Conservation (phyloP, 768 basidiomycete species). For the Agrocybe chaxingu region DNA sequence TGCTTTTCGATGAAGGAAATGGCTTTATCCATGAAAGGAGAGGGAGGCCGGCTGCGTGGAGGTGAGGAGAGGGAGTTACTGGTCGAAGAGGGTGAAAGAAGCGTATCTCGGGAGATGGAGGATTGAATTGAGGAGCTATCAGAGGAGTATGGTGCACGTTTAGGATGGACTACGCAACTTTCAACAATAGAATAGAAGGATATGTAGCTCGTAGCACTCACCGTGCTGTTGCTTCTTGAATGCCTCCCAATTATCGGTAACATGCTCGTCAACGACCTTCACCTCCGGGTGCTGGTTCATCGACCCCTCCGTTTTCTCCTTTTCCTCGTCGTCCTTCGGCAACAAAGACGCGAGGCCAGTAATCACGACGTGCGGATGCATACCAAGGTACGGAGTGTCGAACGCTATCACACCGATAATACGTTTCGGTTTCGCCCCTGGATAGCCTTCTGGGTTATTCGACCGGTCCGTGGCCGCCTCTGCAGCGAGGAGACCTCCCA, state of each 20-base stretch:
- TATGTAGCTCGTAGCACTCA: slow-evolving; percentile 19
- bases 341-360: slow-evolving; percentile 54
- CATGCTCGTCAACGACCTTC: slow-evolving; percentile 38
- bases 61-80: slow-evolving; percentile 2
- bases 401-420: slow-evolving; percentile 56
- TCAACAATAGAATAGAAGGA: neutral
- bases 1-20: slow-evolving; percentile 36
- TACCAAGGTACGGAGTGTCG: slow-evolving; percentile 57
- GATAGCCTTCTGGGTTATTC: slow-evolving; percentile 25
- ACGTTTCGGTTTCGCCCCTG: slow-evolving; percentile 31
- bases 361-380: slow-evolving; percentile 61
- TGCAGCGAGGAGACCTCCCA: slow-evolving; percentile 59
- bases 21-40: slow-evolving; percentile 32
- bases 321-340: slow-evolving; percentile 31
- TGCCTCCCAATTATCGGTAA: slow-evolving; percentile 48
- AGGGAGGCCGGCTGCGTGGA: slow-evolving; percentile 13
- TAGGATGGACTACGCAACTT: slow-evolving; percentile 13
- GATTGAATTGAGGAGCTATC: neutral
- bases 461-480: slow-evolving; percentile 47
- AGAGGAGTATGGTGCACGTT: slow-evolving; percentile 7
- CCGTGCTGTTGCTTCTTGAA: slow-evolving; percentile 32
- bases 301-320: slow-evolving; percentile 30
- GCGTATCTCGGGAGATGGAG: slow-evolving; percentile 5
- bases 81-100: slow-evolving; percentile 5
- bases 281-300: slow-evolving; percentile 44